These are phyloP conservation scores for Albifimbria verrucaria DNA, from an alignment of 2,329 filamentous ascomycete genomes.

Conservation along the genomic window DNA sequence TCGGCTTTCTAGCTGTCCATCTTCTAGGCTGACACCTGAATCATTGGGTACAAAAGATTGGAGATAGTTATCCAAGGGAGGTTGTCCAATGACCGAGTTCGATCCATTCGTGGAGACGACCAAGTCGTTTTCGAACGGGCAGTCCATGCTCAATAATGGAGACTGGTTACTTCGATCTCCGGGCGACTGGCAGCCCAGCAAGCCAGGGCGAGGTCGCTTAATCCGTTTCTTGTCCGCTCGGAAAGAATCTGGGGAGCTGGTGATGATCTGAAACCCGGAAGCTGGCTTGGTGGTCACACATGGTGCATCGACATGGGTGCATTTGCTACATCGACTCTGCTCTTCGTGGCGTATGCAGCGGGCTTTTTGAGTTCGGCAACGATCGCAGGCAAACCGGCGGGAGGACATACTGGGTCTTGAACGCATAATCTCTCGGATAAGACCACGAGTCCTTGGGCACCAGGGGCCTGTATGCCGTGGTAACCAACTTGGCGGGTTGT, in stretches of 20 bases:
- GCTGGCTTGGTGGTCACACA: neutral
- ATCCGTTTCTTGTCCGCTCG: neutral
- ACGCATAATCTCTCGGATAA: neutral
- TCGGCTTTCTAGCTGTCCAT: too few relatives aligned
- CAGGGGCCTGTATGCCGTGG: too few relatives aligned
- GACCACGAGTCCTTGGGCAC: neutral
- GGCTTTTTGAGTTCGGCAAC: neutral
- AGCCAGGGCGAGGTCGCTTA: neutral
- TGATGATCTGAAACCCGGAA: neutral
- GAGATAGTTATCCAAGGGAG: too few relatives aligned
- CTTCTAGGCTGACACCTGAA: too few relatives aligned
- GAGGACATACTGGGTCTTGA: neutral
- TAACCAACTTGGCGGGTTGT: too few relatives aligned
- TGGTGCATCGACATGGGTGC: neutral
- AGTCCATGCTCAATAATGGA: too few relatives aligned
- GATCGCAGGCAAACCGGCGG: neutral
- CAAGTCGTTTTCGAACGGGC: too few relatives aligned
- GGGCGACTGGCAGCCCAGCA: neutral
- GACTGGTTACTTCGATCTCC: neutral
- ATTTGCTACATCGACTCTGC: neutral
- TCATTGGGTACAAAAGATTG: too few relatives aligned
- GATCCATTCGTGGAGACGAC: too few relatives aligned
- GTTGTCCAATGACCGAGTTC: too few relatives aligned
- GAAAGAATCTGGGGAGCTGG: neutral
- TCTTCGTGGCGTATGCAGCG: neutral